A percentile compares a stretch with the other conserved stretches of the same genome.
phyloP scores from a whole-genome alignment of 1,284 basidiomycete genomes.

The Heterobasidion parviporum region DNA sequence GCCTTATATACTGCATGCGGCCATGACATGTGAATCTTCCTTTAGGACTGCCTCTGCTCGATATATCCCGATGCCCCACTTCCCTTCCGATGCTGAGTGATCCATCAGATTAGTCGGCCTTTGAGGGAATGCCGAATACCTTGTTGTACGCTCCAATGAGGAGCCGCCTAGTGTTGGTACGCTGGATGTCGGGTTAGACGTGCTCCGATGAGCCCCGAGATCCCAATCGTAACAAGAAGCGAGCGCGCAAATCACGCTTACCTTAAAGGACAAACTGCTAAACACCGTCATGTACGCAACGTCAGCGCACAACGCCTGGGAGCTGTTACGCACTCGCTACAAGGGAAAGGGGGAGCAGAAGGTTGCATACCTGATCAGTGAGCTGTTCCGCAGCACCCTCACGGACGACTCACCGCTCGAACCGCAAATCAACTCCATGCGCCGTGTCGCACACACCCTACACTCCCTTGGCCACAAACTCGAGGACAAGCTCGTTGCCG shows the following conservation, averaged over 20 bases:
- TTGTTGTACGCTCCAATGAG: too few species aligned
- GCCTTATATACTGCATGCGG: too few species aligned
- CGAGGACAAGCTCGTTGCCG: not conserved
- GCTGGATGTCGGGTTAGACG: too few species aligned
- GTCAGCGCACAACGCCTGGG: conserved; percentile 9
- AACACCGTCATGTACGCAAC: conserved; percentile 8
- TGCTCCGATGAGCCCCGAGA: too few species aligned
- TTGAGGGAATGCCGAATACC: too few species aligned
- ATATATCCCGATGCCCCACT: too few species aligned
- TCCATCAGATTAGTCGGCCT: too few species aligned
- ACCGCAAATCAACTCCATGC: conserved; percentile 14
- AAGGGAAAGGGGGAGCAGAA: conserved; percentile 14
- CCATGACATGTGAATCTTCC: too few species aligned
- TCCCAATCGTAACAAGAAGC: too few species aligned
- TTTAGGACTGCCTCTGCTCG: too few species aligned
- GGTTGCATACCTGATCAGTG: conserved; percentile 12
- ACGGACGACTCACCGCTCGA: conserved; percentile 11
- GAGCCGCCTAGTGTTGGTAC: too few species aligned
- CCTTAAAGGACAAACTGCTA: conserved; percentile 14
- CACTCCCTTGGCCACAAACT: conserved; percentile 8
- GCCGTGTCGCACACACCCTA: conserved; percentile 11
- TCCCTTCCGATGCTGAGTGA: too few species aligned
- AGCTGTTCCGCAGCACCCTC: conserved; percentile 13
- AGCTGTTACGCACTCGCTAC: conserved; percentile 9
- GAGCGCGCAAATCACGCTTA: conserved; percentile 14